Evolutionary conservation across 129 eudicot genomes (phyloP), one percentile per base, ranked within the genome.

Genomic region (Rutidosis leptorrhynchoides): DNA sequence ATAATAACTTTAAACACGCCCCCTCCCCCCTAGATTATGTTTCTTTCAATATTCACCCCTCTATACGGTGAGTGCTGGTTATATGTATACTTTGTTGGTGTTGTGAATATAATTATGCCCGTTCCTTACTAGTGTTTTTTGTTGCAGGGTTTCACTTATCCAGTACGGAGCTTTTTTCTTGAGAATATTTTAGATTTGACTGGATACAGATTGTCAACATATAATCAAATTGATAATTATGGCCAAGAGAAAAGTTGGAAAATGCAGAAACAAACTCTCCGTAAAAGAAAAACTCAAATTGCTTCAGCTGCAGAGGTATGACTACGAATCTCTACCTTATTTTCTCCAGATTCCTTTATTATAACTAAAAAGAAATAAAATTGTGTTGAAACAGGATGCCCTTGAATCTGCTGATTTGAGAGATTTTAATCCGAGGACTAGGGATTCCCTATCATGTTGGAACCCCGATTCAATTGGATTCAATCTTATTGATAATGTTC

Each of bases 401-500:
- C 80, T 86, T 60, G 87, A 79, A 72, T 68, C 80, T 77, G 88
- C 87, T 49, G 85, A 89, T 85, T 83, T 86, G 42, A 77, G 76
- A 78, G 85, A 85, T 43, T 84, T 71, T 78, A 77, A 79, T 75
- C 84, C 75, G 15, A 74, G 81, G 30, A 80, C 83, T 67, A 77
- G 77, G 74, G 99, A 94, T 25, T 94, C 97, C 14, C 56, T 94
- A 24, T 83, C 94, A 58, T 84, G 88, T 79, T 94, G 99, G 99
- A 89, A 94, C 87, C 95, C 99, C 20, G 97, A 94, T 83, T 89
- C 99, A 51, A 86, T 94, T 65, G 97, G 97, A 58, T 94, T 94
- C 67, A 94, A 94, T 70, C 97, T 94, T 76, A 94, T 89, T 62
- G 97, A 94, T 74, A 83, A 83, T 62, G 90, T 89, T 58, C 88